Evolutionary conservation across 371 early-diverging fungal species (phyloP).

Genomic region (Phascolomyces articulosus): DNA sequence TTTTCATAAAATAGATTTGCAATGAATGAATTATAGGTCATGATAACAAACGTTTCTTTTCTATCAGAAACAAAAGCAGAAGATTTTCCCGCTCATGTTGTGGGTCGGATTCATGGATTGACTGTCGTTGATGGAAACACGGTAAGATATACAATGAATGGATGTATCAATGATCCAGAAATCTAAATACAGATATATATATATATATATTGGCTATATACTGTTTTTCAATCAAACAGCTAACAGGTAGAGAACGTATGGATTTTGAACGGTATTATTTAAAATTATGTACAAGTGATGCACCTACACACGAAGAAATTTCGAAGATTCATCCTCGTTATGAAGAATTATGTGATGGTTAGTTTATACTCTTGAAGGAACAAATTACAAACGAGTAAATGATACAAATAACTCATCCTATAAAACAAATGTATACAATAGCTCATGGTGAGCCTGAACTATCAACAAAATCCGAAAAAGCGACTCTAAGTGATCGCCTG

Average conservation of each 20-base stretch:
- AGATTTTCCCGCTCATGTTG: slow-evolving; percentile 26
- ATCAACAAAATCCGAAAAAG: slow-evolving; percentile 25
- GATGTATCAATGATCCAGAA: too few relatives aligned
- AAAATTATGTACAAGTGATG: slow-evolving; percentile 45
- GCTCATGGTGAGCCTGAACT: slow-evolving; percentile 62
- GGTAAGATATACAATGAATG: too few relatives aligned
- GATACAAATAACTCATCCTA: too few relatives aligned
- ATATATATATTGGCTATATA: background rate
- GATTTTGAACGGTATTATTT: slow-evolving; percentile 83
- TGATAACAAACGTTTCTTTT: too few relatives aligned
- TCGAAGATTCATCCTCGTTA: slow-evolving; percentile 59
- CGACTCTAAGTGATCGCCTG: slow-evolving; percentile 68
- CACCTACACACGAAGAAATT: slow-evolving; percentile 40
- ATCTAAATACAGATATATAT: background rate
- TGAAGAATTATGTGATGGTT: slow-evolving; percentile 54
- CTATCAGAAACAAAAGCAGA: slow-evolving; percentile 32
- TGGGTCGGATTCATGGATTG: slow-evolving; percentile 37
- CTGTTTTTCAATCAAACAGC: slow-evolving; percentile 15
- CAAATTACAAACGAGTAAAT: too few relatives aligned
- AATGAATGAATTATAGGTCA: too few relatives aligned
- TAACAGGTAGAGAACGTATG: slow-evolving; percentile 54
- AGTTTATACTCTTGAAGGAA: slow-evolving; percentile 2
- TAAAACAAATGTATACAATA: slow-evolving; percentile 8
- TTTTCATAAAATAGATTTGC: too few relatives aligned
- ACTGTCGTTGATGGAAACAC: slow-evolving; percentile 44